Evolutionary conservation across 352 stramenopile species (phyloP).

Genomic region (Thraustochytrium striatum): DNA sequence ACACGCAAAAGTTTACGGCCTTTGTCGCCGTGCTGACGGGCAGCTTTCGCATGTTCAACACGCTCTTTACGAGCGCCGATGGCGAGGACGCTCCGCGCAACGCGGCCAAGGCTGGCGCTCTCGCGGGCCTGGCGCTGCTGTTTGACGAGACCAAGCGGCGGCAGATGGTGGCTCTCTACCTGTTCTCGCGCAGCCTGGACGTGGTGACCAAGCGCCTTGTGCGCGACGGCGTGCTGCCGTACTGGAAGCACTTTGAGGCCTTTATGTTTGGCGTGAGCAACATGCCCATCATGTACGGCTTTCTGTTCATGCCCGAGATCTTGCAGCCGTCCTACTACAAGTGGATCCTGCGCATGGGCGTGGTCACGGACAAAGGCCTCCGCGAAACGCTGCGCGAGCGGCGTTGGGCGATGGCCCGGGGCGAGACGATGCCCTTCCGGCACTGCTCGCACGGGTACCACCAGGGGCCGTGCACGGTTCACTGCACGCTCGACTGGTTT

Average conservation of each 20-base stretch:
- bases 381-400: constrained; percentile 9
- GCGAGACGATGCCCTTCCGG: constrained; percentile 20
- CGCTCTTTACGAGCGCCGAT: background rate
- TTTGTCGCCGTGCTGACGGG: constrained; percentile 60
- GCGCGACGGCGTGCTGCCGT: constrained; percentile 18
- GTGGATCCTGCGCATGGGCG: constrained; percentile 48
- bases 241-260: constrained; percentile 37
- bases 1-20: constrained; percentile 1
- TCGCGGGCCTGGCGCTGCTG: constrained; percentile 17
- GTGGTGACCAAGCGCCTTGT: constrained; percentile 38
- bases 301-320: constrained; percentile 43
- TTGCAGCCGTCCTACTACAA: constrained; percentile 47
- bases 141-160: background rate
- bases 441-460: constrained; percentile 42
- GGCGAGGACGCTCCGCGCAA: constrained; percentile 6
- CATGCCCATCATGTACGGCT: constrained; percentile 50
- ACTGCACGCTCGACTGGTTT: constrained; percentile 44
- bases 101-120: background rate
- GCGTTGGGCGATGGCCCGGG: constrained; percentile 4
- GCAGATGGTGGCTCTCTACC: constrained; percentile 42
- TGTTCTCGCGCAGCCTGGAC: constrained; percentile 44
- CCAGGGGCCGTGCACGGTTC: constrained; percentile 36
- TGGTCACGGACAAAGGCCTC: constrained; percentile 48
- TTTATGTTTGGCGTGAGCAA: constrained; percentile 45
- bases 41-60: constrained; percentile 33